phyloP scores from a whole-genome alignment of 805 yeast species.

The Wickerhamomyces hampshirensis region DNA sequence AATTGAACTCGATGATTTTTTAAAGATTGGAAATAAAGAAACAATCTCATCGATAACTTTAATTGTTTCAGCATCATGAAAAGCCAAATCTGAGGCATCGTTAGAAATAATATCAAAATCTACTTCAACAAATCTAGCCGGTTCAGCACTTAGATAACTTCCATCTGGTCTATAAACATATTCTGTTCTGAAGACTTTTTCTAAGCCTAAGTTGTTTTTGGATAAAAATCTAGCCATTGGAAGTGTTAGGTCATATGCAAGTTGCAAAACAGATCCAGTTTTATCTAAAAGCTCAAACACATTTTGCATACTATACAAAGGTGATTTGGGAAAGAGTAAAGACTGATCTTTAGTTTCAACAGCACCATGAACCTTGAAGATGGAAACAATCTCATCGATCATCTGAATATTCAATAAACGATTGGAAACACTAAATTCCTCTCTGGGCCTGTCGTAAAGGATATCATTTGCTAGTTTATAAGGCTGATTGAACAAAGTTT shows the following conservation, averaged over 20 bases:
- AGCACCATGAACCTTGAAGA: conserved; percentile 84
- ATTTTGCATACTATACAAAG: conserved; percentile 58
- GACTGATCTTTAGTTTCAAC: conserved; percentile 66
- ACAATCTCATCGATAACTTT: conserved; percentile 77
- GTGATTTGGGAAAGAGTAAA: conserved; percentile 74
- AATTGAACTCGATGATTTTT: conserved; percentile 49
- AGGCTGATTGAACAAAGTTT: conserved; percentile 79
- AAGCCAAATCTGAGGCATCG: conserved; percentile 41
- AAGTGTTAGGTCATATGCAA: conserved; percentile 84
- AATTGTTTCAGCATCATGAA: conserved; percentile 84
- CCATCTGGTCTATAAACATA: conserved; percentile 73
- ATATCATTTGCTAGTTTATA: conserved; percentile 81
- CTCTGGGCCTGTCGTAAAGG: conserved; percentile 56
- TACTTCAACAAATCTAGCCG: conserved; percentile 72
- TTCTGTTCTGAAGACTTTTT: conserved; percentile 70
- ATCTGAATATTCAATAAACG: conserved; percentile 57
- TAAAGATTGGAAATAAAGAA: conserved; percentile 61
- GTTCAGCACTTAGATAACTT: conserved; percentile 58
- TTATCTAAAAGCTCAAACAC: conserved; percentile 80
- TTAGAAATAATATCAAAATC: conserved; percentile 72
- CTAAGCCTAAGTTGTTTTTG: conserved; percentile 44
- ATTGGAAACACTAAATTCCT: conserved; percentile 34
- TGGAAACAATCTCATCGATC: conserved; percentile 50
- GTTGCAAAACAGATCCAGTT: conserved; percentile 81
- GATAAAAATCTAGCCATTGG: conserved; percentile 88